Evolutionary conservation across 768 basidiomycete species (phyloP), one percentile per base, ranked within the genome.

Genomic region (Serendipita indica): DNA sequence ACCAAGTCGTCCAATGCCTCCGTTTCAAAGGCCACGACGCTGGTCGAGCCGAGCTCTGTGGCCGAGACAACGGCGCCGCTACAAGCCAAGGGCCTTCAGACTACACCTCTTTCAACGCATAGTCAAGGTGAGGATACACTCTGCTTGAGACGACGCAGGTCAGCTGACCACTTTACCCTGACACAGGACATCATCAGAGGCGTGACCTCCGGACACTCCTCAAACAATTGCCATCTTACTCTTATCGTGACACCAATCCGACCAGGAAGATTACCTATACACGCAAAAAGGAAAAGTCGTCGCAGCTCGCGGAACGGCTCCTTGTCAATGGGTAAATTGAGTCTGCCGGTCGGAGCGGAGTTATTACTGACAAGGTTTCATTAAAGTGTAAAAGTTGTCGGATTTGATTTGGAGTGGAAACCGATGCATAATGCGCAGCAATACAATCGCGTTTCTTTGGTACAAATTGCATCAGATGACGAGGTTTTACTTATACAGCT

Each of bases 401-500:
- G 49, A 28, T 54, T 54, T 30, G 49, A 54, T 28, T 28, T 54
- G 22, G 49, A 54, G 32, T 54, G 49, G 49, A 54, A 54, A 28
- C 49, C 49, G n/a, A 54, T 54, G 49, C 10, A 28, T 2, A 12
- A 20, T 54, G 22, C 25, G 4, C 22, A 33, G 32, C 22, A 54
- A 28, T 54, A 54, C n/a, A 54, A 54, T 33, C 22, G 32, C 10
- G 49, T 54, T 30, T 54, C 49, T 22, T 28, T 54, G 22, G 49
- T 54, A 18, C 49, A 54, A 28, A 33, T 54, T 10, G 49, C 49
- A 10, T 22, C 49, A 18, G 25, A 27, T 16, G 30, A 20, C 22
- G 49, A 54, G 32, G 32, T 54, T 22, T 18, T 54, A 27, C 25
- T 54, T 22, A 13, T 54, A 7, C 49, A 54, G 22, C n/a, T 54